Percentiles rank a stretch among this genome's conserved stretches.
Evolutionary conservation across 2,329 filamentous ascomycete species (phyloP).

Genomic region (Basipetospora chlamydospora): DNA sequence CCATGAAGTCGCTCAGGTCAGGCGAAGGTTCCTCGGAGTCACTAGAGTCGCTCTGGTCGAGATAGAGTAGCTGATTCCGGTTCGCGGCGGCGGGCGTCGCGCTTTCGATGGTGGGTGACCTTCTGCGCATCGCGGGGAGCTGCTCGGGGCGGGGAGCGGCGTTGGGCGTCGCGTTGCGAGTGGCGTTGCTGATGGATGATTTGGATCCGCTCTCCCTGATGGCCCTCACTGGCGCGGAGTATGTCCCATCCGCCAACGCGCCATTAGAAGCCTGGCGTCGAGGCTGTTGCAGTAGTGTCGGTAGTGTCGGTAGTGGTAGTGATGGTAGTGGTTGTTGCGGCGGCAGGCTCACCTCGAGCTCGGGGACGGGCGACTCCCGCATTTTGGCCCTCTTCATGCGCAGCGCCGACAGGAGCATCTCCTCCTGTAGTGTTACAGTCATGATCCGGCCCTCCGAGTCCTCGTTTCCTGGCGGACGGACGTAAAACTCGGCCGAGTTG

Average conservation of each 20-base stretch:
- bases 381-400: conserved; percentile 41
- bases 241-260: conserved; percentile 10
- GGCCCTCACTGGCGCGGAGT: conserved; percentile 5
- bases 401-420: conserved; percentile 42
- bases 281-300: too few species aligned
- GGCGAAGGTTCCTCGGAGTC: conserved; percentile 16
- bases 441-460: conserved; percentile 28
- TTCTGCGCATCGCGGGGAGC: too few species aligned
- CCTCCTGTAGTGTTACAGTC: conserved; percentile 43
- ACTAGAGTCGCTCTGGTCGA: not conserved
- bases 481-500: conserved; percentile 33
- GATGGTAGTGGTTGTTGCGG: too few species aligned
- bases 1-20: conserved; percentile 24
- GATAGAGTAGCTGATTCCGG: too few species aligned
- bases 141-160: not conserved
- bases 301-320: too few species aligned
- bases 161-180: not conserved
- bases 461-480: conserved; percentile 24
- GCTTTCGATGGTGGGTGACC: too few species aligned
- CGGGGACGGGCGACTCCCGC: conserved; percentile 30
- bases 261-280: too few species aligned
- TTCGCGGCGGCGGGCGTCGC: too few species aligned
- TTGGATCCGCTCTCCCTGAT: conserved; percentile 5
- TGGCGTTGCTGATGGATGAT: conserved; percentile 5
- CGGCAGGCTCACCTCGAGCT: conserved; percentile 28